Evolutionary conservation across 1,139 yeast species (phyloP).

Genomic region (Hemisphaericaspora xylanilytica): DNA sequence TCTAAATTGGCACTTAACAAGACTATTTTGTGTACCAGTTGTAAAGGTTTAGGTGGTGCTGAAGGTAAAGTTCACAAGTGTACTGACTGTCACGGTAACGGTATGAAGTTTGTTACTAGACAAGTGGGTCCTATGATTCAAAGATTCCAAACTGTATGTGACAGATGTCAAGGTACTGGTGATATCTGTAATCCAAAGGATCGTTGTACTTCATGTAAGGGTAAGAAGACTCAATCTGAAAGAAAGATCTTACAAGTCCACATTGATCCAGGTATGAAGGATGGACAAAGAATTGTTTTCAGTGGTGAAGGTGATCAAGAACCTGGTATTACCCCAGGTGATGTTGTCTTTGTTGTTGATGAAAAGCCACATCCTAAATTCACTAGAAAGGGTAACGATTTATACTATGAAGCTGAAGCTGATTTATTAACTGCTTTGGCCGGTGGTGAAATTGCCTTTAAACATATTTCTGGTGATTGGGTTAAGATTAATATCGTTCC

Average conservation of each 20-base stretch:
- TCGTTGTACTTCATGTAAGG: conserved; percentile 83
- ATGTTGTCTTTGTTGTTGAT: conserved; percentile 86
- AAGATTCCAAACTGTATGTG: conserved; percentile 95
- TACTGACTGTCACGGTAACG: conserved; percentile 82
- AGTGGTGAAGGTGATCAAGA: conserved; percentile 98
- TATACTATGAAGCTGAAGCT: conserved; percentile 79
- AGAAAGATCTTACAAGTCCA: conserved; percentile 93
- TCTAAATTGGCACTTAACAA: conserved; percentile 92
- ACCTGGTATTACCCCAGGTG: conserved; percentile 95
- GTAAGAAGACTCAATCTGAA: conserved; percentile 84
- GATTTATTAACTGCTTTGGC: conserved; percentile 93
- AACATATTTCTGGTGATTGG: conserved; percentile 87
- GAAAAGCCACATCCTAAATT: conserved; percentile 82
- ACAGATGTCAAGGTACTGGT: conserved; percentile 89
- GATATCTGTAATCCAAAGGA: conserved; percentile 85
- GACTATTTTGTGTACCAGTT: conserved; percentile 80
- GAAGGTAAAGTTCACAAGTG: conserved; percentile 88
- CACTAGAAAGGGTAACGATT: conserved; percentile 87
- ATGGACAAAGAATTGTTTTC: conserved; percentile 89
- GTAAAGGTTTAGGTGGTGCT: conserved; percentile 97
- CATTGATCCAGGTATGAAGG: conserved; percentile 95
- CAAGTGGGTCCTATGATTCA: conserved; percentile 99
- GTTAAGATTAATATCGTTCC: conserved; percentile 79
- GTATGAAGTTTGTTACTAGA: conserved; percentile 89
- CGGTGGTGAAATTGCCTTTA: conserved; percentile 87